Conservation (phyloP, 2,329 filamentous ascomycete species). For the Neofusicoccum kwambonambiense region DNA sequence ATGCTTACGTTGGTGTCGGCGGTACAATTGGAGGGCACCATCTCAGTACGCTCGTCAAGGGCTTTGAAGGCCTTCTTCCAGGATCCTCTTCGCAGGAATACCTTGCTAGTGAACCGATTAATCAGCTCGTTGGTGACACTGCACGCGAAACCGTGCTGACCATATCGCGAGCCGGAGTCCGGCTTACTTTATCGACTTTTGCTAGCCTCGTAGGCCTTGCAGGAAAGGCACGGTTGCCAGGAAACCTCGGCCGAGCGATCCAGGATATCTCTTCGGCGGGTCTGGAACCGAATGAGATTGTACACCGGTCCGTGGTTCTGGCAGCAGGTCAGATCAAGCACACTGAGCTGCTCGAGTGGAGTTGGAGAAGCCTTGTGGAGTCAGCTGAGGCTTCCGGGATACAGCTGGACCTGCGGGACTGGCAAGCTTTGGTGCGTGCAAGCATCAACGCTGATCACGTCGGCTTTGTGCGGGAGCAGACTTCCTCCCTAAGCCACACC, state of each 20-base stretch:
- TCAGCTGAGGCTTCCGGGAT: slow-evolving; percentile 25
- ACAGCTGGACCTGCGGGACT: slow-evolving; percentile 29
- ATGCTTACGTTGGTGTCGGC: slow-evolving; percentile 43
- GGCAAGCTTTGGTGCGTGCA: slow-evolving; percentile 34
- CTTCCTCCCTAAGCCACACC: slow-evolving; percentile 27
- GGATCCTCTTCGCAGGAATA: slow-evolving; percentile 9
- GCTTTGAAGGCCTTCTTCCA: slow-evolving; percentile 28
- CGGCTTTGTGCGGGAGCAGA: slow-evolving; percentile 30
- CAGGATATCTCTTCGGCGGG: background rate
- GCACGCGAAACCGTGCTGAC: slow-evolving; percentile 2
- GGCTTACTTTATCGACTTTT: slow-evolving; percentile 24
- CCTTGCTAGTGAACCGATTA: slow-evolving; percentile 16
- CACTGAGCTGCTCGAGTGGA: slow-evolving; percentile 27
- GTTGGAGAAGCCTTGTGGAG: slow-evolving; percentile 30
- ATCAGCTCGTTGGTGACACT: slow-evolving; percentile 4
- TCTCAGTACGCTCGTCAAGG: slow-evolving; percentile 38
- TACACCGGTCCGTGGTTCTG: slow-evolving; percentile 23
- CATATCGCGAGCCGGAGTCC: slow-evolving; percentile 26
- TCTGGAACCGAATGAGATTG: background rate
- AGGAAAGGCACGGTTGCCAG: slow-evolving; percentile 21
- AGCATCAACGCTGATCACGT: slow-evolving; percentile 25
- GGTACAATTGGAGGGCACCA: slow-evolving; percentile 36
- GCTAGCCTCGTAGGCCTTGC: slow-evolving; percentile 32
- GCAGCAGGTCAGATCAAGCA: slow-evolving; percentile 31
- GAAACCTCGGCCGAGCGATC: slow-evolving; percentile 8